phyloP scores from a whole-genome alignment of 2,329 filamentous ascomycete species.

The Cadophora sp. region DNA sequence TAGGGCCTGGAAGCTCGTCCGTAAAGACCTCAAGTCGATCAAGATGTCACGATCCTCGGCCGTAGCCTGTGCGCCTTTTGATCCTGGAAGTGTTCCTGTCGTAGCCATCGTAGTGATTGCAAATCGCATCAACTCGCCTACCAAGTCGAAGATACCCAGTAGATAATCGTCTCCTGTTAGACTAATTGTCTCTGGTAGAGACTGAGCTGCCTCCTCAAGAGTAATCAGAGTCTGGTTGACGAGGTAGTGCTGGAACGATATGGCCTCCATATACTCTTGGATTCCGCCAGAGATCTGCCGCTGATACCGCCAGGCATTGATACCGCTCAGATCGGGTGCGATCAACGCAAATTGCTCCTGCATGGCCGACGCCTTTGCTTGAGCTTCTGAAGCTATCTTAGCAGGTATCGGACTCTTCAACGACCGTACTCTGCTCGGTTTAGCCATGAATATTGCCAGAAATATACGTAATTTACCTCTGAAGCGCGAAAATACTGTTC shows the following conservation, averaged over 20 bases:
- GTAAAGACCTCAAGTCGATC: constrained; percentile 79
- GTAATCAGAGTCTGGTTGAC: constrained; percentile 77
- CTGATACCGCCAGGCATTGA: constrained; percentile 85
- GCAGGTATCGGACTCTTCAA: constrained; percentile 68
- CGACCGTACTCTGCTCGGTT: constrained; percentile 62
- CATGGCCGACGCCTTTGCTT: constrained; percentile 74
- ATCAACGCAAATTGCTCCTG: constrained; percentile 70
- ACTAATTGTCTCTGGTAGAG: constrained; percentile 58
- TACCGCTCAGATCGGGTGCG: constrained; percentile 73
- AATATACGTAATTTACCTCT: constrained; percentile 61
- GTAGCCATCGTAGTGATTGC: constrained; percentile 88
- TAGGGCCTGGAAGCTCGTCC: constrained; percentile 78
- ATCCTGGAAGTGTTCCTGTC: constrained; percentile 52
- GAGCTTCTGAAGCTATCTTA: constrained; percentile 73
- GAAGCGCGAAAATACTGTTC: constrained; percentile 79
- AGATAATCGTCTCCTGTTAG: constrained; percentile 86
- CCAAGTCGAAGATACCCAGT: constrained; percentile 90
- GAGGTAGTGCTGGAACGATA: constrained; percentile 89
- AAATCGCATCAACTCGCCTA: constrained; percentile 96
- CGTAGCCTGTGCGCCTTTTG: constrained; percentile 25
- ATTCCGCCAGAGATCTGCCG: constrained; percentile 78
- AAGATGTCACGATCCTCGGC: constrained; percentile 65
- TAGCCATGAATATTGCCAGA: constrained; percentile 15
- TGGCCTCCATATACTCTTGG: constrained; percentile 93
- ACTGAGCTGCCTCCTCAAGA: constrained; percentile 61